Evolutionary conservation across 2,329 filamentous ascomycete genomes (phyloP).

Genomic region (Exophiala sp.): DNA sequence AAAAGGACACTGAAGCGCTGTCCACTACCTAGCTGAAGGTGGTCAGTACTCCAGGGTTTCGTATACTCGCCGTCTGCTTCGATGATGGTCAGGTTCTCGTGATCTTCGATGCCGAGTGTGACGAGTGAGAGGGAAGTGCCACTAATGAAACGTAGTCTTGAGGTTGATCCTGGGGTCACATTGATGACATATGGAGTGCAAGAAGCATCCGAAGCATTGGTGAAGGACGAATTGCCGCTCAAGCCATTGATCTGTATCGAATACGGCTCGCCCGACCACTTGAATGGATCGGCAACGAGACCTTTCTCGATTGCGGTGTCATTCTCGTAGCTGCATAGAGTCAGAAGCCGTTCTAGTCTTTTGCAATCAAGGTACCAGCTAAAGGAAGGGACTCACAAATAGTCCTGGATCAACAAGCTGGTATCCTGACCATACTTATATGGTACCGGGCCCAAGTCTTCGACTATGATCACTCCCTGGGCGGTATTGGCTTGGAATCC

Average conservation of each 20-base stretch:
- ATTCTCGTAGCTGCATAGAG: constrained; percentile 36
- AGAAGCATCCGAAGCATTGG: constrained; percentile 32
- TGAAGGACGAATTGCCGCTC: constrained; percentile 43
- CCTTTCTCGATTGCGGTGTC: constrained; percentile 53
- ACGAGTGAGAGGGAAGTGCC: constrained; percentile 54
- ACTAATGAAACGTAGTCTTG: constrained; percentile 60
- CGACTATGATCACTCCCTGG: constrained; percentile 56
- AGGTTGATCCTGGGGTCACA: constrained; percentile 59
- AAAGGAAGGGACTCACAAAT: constrained; percentile 38
- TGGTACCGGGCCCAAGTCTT: constrained; percentile 46
- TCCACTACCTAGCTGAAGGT: constrained; percentile 56
- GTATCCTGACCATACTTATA: constrained; percentile 62
- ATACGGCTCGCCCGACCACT: constrained; percentile 58
- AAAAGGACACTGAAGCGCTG: constrained; percentile 61
- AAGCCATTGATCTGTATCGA: constrained; percentile 58
- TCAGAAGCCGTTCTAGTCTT: too few species aligned
- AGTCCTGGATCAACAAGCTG: constrained; percentile 54
- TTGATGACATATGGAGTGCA: constrained; percentile 53
- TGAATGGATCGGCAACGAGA: constrained; percentile 49
- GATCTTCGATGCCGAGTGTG: constrained; percentile 55
- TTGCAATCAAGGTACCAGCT: too few species aligned
- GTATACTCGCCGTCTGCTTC: constrained; percentile 53
- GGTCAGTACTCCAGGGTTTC: constrained; percentile 35
- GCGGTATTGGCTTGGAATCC: constrained; percentile 60
- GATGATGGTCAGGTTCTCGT: constrained; percentile 56